These are phyloP conservation scores for Cordyceps cicadae DNA, from an alignment of 2,329 filamentous ascomycete genomes.

Conservation along the genomic window DNA sequence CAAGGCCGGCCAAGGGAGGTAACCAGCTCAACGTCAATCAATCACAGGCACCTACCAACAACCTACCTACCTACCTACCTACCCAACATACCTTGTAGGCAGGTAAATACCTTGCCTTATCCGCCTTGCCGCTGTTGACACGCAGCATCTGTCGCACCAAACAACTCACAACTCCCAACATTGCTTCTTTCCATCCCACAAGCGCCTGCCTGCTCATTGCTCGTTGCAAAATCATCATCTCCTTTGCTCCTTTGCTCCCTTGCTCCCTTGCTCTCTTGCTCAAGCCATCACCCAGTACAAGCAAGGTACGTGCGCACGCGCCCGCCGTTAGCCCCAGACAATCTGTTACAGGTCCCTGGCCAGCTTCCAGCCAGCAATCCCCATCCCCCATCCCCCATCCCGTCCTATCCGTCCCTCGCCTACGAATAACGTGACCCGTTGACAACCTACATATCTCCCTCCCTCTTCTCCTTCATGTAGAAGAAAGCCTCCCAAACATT, in stretches of 20 bases:
- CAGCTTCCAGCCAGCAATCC: not conserved
- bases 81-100: too few species aligned
- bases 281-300: not conserved
- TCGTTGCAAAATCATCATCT: not conserved
- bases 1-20: too few species aligned
- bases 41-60: too few species aligned
- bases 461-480: not conserved
- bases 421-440: too few species aligned
- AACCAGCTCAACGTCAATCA: too few species aligned
- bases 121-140: too few species aligned
- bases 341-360: conserved; percentile 2
- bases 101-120: not conserved
- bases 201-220: not conserved
- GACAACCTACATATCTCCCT: not conserved
- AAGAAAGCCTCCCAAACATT: not conserved
- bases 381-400: not conserved
- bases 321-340: not conserved
- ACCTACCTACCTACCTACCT: too few species aligned
- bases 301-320: conserved; percentile 10
- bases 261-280: not conserved
- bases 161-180: not conserved
- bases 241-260: not conserved
- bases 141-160: not conserved
- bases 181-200: not conserved
- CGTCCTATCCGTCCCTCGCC: not conserved